A percentile compares a stretch with the other conserved stretches of the same genome.
These are phyloP conservation scores for Erythrophleum ivorense DNA, from an alignment of 331 rosid species.

Conservation along the genomic window DNA sequence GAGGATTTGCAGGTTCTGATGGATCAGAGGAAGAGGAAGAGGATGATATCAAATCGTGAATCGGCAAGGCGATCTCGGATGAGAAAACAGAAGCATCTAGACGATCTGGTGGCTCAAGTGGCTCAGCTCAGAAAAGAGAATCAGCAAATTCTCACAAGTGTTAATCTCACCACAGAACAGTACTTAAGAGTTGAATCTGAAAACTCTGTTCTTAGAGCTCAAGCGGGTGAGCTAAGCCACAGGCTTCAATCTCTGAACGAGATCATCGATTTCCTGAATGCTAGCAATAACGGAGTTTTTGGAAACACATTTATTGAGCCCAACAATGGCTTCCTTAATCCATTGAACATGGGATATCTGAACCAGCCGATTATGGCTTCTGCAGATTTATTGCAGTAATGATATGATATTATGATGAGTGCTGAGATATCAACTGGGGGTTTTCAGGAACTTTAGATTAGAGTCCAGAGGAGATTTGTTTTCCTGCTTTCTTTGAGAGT, in stretches of 20 bases:
- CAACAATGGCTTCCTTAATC: conserved; percentile 54
- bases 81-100: conserved; percentile 95
- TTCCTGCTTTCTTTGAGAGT: conserved; percentile 18
- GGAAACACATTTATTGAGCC: conserved; percentile 52
- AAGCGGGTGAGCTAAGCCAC: conserved; percentile 62
- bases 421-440: background rate
- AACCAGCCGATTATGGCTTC: conserved; percentile 80
- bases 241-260: conserved; percentile 76
- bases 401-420: background rate
- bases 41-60: conserved; percentile 92
- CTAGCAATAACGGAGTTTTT: conserved; percentile 40
- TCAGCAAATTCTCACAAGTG: conserved; percentile 64
- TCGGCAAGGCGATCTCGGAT: conserved; percentile 88
- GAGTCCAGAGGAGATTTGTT: conserved; percentile 16
- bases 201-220: conserved; percentile 84
- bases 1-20: conserved; percentile 63
- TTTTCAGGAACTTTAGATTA: background rate
- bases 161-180: conserved; percentile 65
- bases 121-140: conserved; percentile 68
- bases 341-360: conserved; percentile 49
- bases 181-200: conserved; percentile 71
- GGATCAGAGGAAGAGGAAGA: conserved; percentile 90
- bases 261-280: conserved; percentile 52
- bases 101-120: conserved; percentile 76
- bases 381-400: conserved; percentile 60